Evolutionary conservation across 208 protist species (phyloP).

Genomic region (Acanthamoeba castellanii): DNA sequence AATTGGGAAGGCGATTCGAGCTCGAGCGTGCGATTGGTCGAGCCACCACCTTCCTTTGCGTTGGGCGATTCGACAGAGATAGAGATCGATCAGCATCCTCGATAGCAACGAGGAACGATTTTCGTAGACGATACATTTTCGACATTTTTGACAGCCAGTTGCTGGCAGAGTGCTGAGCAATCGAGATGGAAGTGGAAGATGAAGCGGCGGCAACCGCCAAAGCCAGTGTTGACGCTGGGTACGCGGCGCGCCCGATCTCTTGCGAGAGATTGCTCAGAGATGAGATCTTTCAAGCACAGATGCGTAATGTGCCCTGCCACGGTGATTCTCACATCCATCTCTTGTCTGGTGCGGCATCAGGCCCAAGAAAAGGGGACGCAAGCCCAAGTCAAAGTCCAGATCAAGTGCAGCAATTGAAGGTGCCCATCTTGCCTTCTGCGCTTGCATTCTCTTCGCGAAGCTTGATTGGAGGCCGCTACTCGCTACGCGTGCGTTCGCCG

Average conservation of each 20-base stretch:
- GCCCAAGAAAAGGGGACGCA: slow-evolving; percentile 4
- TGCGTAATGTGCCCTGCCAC: too few relatives aligned
- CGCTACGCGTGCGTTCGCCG: too few relatives aligned
- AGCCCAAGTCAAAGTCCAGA: not conserved
- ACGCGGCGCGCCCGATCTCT: not conserved
- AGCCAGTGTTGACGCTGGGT: not conserved
- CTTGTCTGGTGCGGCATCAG: not conserved
- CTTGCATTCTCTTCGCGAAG: not conserved
- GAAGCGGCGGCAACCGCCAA: not conserved
- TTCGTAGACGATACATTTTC: not conserved
- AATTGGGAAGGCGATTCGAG: too few relatives aligned
- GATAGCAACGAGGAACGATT: not conserved
- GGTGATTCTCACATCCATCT: not conserved
- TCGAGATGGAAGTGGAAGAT: not conserved
- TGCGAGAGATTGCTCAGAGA: too few relatives aligned
- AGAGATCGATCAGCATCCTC: too few relatives aligned
- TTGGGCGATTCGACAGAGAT: too few relatives aligned
- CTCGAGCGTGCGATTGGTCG: too few relatives aligned
- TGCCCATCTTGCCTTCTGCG: not conserved
- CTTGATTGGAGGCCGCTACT: not conserved
- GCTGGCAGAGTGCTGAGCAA: not conserved
- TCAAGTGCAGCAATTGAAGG: not conserved
- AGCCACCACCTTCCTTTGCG: too few relatives aligned
- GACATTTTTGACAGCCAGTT: not conserved
- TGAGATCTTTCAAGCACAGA: too few relatives aligned